Percentiles rank a stretch among this genome's conserved stretches.
These are phyloP conservation scores for Mortierella sp. DNA, from an alignment of 371 early-diverging fungal genomes.

Conservation along the genomic window DNA sequence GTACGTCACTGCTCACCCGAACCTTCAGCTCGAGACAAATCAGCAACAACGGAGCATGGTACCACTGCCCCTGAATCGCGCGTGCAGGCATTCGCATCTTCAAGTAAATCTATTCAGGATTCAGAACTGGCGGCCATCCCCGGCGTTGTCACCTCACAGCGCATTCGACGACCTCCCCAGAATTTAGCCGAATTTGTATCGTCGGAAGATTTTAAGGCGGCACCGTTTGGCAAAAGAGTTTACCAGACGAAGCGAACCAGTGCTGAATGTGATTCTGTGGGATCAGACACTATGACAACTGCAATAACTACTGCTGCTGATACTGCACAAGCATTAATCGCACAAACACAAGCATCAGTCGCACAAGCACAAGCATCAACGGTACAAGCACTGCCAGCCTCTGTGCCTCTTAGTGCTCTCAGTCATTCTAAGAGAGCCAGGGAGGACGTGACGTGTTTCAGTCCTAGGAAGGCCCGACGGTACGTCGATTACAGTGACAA, in stretches of 20 bases:
- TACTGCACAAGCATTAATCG: no score
- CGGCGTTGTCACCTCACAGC: conserved; percentile 35
- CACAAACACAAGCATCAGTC: background rate
- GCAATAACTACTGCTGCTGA: no score
- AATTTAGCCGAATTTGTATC: conserved; percentile 52
- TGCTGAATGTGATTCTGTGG: no score
- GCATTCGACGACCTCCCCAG: conserved; percentile 51
- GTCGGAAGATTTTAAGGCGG: conserved; percentile 47
- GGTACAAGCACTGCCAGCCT: conserved; percentile 2
- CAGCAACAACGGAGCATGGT: no score
- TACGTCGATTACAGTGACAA: conserved; percentile 16
- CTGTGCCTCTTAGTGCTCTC: conserved; percentile 35
- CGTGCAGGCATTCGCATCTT: background rate
- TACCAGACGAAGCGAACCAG: no score
- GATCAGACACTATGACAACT: no score
- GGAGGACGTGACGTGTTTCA: conserved; percentile 12
- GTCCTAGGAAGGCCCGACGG: conserved; percentile 15
- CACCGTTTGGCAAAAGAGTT: conserved; percentile 18
- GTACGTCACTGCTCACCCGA: no score
- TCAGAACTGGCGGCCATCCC: conserved; percentile 17
- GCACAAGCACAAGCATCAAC: background rate
- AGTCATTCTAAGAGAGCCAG: conserved; percentile 31
- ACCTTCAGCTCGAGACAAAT: no score
- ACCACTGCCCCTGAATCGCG: background rate
- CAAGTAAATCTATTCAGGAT: background rate